phyloP scores from a whole-genome alignment of 108 stramenopile genomes.

The Phaeodactylum tricornutum region DNA sequence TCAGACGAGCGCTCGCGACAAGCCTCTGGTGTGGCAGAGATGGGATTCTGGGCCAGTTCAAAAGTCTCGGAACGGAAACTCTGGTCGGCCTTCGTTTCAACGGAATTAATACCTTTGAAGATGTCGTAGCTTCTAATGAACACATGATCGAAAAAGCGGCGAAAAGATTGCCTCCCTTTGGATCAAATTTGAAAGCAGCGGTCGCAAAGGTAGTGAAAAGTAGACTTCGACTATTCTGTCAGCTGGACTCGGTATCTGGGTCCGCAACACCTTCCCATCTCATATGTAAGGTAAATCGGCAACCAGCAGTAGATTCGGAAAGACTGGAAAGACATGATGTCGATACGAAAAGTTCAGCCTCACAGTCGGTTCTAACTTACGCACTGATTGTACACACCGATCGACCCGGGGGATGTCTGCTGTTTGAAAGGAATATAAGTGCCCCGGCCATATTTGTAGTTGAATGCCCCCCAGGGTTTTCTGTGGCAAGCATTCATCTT shows the following conservation, averaged over 20 bases:
- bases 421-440: slow-evolving; percentile 38
- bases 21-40: slow-evolving; percentile 55
- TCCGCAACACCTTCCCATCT: slow-evolving; percentile 12
- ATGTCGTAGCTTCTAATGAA: slow-evolving; percentile 41
- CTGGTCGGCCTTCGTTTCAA: slow-evolving; percentile 28
- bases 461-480: slow-evolving; percentile 39
- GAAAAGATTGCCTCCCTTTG: slow-evolving; percentile 41
- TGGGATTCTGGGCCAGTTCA: slow-evolving; percentile 73
- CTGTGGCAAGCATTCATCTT: slow-evolving; percentile 44
- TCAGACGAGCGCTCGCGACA: slow-evolving; percentile 44
- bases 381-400: slow-evolving; percentile 68
- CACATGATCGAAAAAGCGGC: slow-evolving; percentile 37
- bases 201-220: slow-evolving; percentile 36
- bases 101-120: slow-evolving; percentile 55
- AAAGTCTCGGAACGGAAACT: slow-evolving; percentile 39
- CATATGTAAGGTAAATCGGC: slow-evolving; percentile 14
- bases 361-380: too few species aligned
- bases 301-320: slow-evolving; percentile 4
- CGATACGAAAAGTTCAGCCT: background rate
- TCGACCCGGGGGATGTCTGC: slow-evolving; percentile 40
- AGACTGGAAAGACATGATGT: background rate
- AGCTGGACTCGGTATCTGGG: slow-evolving; percentile 19
- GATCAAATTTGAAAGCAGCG: slow-evolving; percentile 33
- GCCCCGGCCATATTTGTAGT: slow-evolving; percentile 24
- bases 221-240: slow-evolving; percentile 39